Evolutionary conservation across 176 grass and related monocot genomes (phyloP).

Genomic region (Zizania latifolia): DNA sequence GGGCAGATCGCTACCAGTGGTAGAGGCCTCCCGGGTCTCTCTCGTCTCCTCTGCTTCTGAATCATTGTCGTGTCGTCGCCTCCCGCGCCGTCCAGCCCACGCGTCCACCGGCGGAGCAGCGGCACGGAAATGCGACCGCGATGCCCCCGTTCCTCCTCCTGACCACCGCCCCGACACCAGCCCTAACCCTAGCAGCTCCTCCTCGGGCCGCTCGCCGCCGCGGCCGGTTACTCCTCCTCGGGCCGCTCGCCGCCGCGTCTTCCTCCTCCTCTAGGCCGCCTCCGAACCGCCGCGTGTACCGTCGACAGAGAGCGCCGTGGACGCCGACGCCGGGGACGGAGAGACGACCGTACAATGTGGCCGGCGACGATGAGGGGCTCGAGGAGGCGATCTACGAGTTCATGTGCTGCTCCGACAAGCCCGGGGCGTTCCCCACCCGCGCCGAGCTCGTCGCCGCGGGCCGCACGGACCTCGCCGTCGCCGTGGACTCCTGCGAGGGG

Average conservation of each 20-base stretch:
- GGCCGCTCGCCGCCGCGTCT: not conserved
- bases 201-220: not conserved
- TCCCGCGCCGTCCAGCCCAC: not conserved
- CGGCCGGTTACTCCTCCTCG: not conserved
- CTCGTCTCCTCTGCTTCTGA: not conserved
- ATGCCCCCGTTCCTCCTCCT: constrained; percentile 33
- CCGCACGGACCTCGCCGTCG: constrained; percentile 57
- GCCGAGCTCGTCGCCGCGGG: constrained; percentile 65
- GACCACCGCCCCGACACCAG: constrained; percentile 19
- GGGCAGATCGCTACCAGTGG: too few relatives aligned
- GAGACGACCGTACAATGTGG: not conserved
- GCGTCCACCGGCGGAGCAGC: not conserved
- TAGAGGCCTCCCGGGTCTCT: not conserved
- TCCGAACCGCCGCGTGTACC: constrained; percentile 5
- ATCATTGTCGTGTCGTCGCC: not conserved
- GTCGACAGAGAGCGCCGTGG: not conserved
- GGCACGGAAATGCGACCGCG: constrained; percentile 35
- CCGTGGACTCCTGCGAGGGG: constrained; percentile 46
- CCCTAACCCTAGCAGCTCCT: not conserved
- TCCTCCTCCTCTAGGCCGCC: not conserved
- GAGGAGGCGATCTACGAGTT: constrained; percentile 92
- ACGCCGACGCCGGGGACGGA: not conserved
- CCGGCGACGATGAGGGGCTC: constrained; percentile 12
- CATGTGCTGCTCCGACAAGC: constrained; percentile 72
- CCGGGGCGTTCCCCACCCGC: constrained; percentile 62